phyloP scores from a whole-genome alignment of 1,284 basidiomycete species.

The Melampsora medusae region DNA sequence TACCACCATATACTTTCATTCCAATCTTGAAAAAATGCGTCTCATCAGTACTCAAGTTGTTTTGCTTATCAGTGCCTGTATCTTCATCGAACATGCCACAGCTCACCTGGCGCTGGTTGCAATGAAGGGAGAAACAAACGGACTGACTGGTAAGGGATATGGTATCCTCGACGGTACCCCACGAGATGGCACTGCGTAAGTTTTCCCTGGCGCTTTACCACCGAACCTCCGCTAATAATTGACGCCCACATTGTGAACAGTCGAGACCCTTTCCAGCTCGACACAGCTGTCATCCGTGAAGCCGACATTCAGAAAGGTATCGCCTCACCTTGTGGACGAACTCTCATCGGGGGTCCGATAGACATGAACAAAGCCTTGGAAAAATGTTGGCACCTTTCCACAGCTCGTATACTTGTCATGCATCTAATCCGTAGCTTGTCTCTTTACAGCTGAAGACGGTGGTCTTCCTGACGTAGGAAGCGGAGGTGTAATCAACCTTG shows the following conservation, averaged over 20 bases:
- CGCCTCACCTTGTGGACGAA: conserved; percentile 39
- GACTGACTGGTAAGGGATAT: conserved; percentile 19
- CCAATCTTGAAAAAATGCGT: neutral
- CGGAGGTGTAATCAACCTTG: conserved; percentile 20
- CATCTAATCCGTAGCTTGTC: neutral
- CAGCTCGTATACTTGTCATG: neutral
- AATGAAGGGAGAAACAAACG: conserved; percentile 33
- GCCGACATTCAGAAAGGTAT: conserved; percentile 8
- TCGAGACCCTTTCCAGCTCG: conserved; percentile 13
- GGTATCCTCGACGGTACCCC: conserved; percentile 26
- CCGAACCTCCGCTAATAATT: too few relatives aligned
- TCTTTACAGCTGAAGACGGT: conserved; percentile 12
- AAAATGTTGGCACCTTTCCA: conserved; percentile 7
- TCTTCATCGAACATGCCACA: conserved; percentile 14
- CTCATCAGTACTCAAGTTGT: neutral
- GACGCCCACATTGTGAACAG: neutral
- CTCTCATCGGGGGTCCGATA: conserved; percentile 10
- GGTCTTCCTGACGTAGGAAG: conserved; percentile 28
- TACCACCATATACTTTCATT: neutral
- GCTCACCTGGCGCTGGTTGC: conserved; percentile 17
- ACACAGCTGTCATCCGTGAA: conserved; percentile 25
- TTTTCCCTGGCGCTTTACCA: neutral
- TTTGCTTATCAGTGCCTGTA: neutral
- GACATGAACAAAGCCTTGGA: conserved; percentile 19
- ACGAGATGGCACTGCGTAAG: conserved; percentile 22